phyloP scores from a whole-genome alignment of 768 basidiomycete species.

The Suillus discolor region DNA sequence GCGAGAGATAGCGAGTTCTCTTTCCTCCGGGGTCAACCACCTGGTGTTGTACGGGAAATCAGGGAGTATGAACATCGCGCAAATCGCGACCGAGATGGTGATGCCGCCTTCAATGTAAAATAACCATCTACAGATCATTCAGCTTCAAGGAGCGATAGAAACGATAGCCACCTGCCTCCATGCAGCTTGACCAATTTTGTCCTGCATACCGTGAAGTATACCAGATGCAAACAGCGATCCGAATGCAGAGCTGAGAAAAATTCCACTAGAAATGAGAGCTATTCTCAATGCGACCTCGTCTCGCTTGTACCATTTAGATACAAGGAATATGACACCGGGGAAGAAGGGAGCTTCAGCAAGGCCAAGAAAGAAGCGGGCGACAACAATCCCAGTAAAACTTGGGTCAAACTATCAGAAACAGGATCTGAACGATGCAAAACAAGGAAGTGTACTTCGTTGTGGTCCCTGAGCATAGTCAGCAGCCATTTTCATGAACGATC shows the following conservation, averaged over 20 bases:
- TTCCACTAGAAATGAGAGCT: conserved; percentile 38
- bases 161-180: conserved; percentile 37
- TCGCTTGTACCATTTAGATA: conserved; percentile 31
- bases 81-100: conserved; percentile 37
- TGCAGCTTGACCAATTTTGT: conserved; percentile 37
- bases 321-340: conserved; percentile 5
- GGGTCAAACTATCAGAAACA: background rate
- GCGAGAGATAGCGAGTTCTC: conserved; percentile 31
- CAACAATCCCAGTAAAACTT: conserved; percentile 6
- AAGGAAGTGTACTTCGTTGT: background rate
- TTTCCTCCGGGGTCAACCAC: conserved; percentile 33
- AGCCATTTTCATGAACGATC: background rate
- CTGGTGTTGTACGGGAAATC: conserved; percentile 38
- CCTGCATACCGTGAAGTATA: conserved; percentile 44
- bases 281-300: conserved; percentile 40
- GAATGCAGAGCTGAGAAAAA: conserved; percentile 47
- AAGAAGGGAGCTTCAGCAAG: conserved; percentile 8
- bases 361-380: conserved; percentile 11
- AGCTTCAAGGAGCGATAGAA: background rate
- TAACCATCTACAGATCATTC: conserved; percentile 17
- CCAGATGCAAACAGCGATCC: conserved; percentile 46
- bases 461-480: background rate
- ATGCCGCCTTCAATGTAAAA: conserved; percentile 33
- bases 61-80: conserved; percentile 37
- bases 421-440: background rate